Evolutionary conservation across 352 stramenopile species (phyloP).

Genomic region (Phytopythium kandeliae): DNA sequence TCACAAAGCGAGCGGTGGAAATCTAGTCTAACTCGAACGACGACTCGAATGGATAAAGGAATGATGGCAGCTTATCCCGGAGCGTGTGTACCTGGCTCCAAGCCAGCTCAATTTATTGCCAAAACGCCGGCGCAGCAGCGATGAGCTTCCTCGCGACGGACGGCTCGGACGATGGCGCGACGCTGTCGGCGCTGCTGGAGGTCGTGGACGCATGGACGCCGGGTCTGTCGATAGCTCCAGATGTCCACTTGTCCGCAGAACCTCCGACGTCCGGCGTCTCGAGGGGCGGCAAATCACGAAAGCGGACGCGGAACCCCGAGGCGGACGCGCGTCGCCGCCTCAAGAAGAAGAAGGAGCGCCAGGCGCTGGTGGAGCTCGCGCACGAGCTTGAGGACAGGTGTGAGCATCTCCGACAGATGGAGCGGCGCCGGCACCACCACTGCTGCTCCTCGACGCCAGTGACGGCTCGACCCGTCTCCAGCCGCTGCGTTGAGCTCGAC

Average conservation of each 20-base stretch:
- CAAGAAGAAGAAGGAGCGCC: neutral
- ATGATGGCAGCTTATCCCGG: no score
- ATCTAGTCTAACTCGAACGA: no score
- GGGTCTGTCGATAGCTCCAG: no score
- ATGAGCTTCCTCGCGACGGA: no score
- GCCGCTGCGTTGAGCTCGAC: neutral
- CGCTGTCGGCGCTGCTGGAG: conserved; percentile 2
- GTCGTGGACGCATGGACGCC: conserved; percentile 1
- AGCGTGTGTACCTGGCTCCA: no score
- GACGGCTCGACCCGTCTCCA: neutral
- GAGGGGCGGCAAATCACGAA: neutral
- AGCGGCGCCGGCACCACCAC: no score
- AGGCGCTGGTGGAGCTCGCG: neutral
- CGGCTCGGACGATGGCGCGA: no score
- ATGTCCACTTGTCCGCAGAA: no score
- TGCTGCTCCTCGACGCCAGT: neutral
- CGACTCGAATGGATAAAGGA: no score
- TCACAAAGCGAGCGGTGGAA: no score
- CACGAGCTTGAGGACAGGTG: conserved; percentile 1
- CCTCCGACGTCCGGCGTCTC: neutral
- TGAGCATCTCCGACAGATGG: neutral
- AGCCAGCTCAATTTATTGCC: no score
- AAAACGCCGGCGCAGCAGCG: no score
- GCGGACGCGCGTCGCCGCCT: neutral
- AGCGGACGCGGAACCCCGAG: neutral